Evolutionary conservation across 768 basidiomycete species (phyloP), one percentile per base, ranked within the genome.

Genomic region (Lyophyllum semitale): DNA sequence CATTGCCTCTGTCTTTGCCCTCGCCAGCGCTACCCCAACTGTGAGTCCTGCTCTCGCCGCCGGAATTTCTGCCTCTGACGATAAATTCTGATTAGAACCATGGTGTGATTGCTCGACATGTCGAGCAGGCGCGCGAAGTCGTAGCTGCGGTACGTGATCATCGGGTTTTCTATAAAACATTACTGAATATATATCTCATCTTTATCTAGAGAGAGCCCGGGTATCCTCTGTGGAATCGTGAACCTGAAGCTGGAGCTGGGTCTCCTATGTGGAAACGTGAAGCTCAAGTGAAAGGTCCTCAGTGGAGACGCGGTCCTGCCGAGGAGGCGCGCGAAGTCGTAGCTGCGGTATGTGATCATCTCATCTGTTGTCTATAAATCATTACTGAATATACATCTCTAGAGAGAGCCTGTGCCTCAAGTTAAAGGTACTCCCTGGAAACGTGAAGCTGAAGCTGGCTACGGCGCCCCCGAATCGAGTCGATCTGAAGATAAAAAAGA

Each of bases 11-110:
- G 61, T 58, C 13, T 50, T 68, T 44, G 57, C 62, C 46, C 49
- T 68, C 8, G 59, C 63, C n/a, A 23, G 51, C 45, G 69, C 70
- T 23, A 54, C 61, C 11, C 63, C 66, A 41, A 44, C 63, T 44
- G 72, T 70, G 43, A 66, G 71, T 63, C 37, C 13, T 41, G 30
- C 33, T 54, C n/a, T 44, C 30, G 4, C 32, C 37, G 12, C 17
- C 33, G 17, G 53, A 8, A 38, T 32, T 20, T 40, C 30, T 17
- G 38, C 12, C 17, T 43, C 44, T 60, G 50, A 60, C 45, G n/a
- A 20, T 12, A 12, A 15, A 35, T 22, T 47, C 46, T 42, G 29
- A 26, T 12, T 49, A 62, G 58, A 38, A 53, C 17, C 53, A 53
- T 49, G 59, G 55, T 32, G 50, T 53, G 26, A 48, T 55, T 17